phyloP scores from a whole-genome alignment of 73 alveolate species.

The Paramecium biaurelia region DNA sequence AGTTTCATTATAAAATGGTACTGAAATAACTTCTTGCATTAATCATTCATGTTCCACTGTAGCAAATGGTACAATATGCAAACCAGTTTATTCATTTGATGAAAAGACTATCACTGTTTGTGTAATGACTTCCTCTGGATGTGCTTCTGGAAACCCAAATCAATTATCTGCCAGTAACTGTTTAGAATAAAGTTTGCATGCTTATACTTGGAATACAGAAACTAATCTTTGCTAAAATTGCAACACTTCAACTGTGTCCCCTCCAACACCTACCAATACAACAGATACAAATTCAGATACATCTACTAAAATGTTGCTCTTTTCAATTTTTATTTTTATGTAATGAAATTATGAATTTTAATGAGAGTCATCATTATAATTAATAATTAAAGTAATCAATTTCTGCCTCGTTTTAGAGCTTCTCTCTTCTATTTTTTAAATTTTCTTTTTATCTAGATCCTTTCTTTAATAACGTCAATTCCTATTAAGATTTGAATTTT shows the following conservation, averaged over 20 bases:
- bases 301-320: background rate
- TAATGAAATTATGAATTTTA: background rate
- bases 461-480: background rate
- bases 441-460: background rate
- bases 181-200: background rate
- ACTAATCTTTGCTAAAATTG: background rate
- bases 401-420: background rate
- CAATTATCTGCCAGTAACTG: background rate
- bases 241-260: background rate
- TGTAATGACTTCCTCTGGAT: background rate
- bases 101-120: background rate
- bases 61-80: background rate
- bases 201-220: background rate
- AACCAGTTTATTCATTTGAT: background rate
- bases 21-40: background rate
- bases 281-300: background rate
- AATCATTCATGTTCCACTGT: background rate
- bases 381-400: too few species aligned
- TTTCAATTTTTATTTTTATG: background rate
- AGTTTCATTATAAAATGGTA: background rate
- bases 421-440: background rate
- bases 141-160: background rate
- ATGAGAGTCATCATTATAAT: too few species aligned
- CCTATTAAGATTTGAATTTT: too few species aligned
- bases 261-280: background rate